Evolutionary conservation across 2,329 filamentous ascomycete species (phyloP), one percentile per base, ranked within the genome.

Genomic region (Xylariaceae sp.): DNA sequence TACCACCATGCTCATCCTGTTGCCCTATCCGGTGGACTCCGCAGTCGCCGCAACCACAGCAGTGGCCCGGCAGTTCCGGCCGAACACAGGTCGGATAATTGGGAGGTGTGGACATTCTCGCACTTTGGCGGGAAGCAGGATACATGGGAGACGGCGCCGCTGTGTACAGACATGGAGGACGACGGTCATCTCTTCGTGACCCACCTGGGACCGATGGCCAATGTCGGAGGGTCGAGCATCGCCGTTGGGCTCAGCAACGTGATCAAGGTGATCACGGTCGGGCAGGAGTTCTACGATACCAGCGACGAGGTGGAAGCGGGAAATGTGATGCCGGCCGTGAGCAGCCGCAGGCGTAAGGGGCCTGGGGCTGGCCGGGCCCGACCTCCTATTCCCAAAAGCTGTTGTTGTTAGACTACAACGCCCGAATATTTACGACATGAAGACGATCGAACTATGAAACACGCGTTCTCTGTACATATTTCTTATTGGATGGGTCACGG

Each of bases 191-290:
- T 92, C 5, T 81, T 89, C 43, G 82, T 90, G 18, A 80, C 80
- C 2, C 77, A 77, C 42, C 72, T 87, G 1, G 89, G 88, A 0
- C 88, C 88, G 0, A 80, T 87, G 51, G 75, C 76, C 2, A 74
- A 74, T 47, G 71, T 90, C 1, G 88, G 88, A 12, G 77, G 80
- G 44, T 76, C 78, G 42, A 87, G 84, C 46, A 76, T 89, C 3
- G 88, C 83, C 0, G 79, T 92, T 31, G 86, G 80, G 0, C 83
- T 91, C 53, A 89, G 88, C 12, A 88, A 90, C 59, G 76, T 82
- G 1, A 76, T 91, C 62, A 91, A 90, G 69, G 72, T 91, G 46
- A 78, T 91, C 50, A 82, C 81, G 2, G 73, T 87, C 6, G 87
- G 86, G 6, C 78, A 82, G 56, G 86, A 88, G 63, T 74, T 80